Evolutionary conservation across 2,329 filamentous ascomycete genomes (phyloP), one percentile per base, ranked within the genome.

Genomic region (Bipolaris cookei): DNA sequence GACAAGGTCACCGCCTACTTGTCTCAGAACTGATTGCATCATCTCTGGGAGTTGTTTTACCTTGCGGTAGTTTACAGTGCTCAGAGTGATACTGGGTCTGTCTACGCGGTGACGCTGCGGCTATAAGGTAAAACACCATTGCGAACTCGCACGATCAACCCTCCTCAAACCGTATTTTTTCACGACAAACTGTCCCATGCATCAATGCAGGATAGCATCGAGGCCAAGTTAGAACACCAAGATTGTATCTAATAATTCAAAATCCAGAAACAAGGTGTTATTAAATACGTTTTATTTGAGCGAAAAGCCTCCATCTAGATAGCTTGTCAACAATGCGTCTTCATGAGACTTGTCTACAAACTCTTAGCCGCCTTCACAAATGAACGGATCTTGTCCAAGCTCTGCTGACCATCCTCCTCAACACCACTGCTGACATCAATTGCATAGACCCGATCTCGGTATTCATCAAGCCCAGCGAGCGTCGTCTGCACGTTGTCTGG

Each of bases 391-490:
- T 90, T 96, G 16, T 86, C 85, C 55, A 94, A 69, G 76, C 88
- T 90, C 77, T 99, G 95, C 72, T 86, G 81, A 2, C 92, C 94
- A 34, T 87, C 88, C 30, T 72, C 70, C 78, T 98, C 95, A 2
- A 99, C 92, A 0, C 96, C 96, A 70, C 91, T 97, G 76, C 92
- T 97, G 18, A 97, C 91, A 80, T 99, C 95, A 3, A 99, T 90
- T 1, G 89, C 93, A 32, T 92, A 80, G 11, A 97, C 85, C 58
- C 88, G 86, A 8, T 81, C 81, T 23, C 81, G 81, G 8, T 86
- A 74, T 6, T 84, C 80, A 0, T 87, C 89, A 14, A 94, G 79
- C 13, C 84, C 82, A 20, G 81, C 79, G 16, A 99, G 79, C 6
- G 86, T 83, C 4, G 86, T 81, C 1, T 80, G 80, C 4, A 99